Base-by-base conservation (phyloP, 148 eudicot genomes). In the Linanthus parryae region DNA sequence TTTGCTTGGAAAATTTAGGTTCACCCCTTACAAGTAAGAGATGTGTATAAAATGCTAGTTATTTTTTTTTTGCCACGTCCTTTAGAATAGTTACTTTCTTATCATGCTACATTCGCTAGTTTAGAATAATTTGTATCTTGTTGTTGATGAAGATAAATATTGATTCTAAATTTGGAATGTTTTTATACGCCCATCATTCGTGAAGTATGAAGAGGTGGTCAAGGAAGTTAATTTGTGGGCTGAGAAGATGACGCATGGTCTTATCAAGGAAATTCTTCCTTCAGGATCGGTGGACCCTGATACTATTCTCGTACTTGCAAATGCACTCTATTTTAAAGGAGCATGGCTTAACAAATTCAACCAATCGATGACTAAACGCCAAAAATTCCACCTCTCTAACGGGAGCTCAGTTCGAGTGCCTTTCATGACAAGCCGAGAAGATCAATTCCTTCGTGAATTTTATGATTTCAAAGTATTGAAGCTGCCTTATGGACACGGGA, bases 281-380 rank as follows among this genome's bases (percentile, higher is more conserved):
- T 51, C 77, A 18, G 94, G 86, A 14, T 70, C 95, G 25, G 82
- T 85, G 9, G 92, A 86, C 26, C 37, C 33, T 54, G 47, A 72
- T 1, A 86, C 97, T 20, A 70, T 76, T 62, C 89, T 91, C 41
- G 69, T 91, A 51, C 79, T 85, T 67, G 78, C 97, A 18, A 91
- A 86, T 52, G 97, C 88, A 1, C 48, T 91, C 19, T 91, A 91
- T 64, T 91, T 80, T 54, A 91, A 91, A 54, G 97, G 97, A 41
- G 70, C 80, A n/a, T 91, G 97, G 97, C 53, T 33, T 5, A 77
- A 76, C 13, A 74, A 86, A 55, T 91, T 86, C 36, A 85, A 83
- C 20, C 52, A 77, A 49, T 74, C 89, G 0, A 34, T 45, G 27
- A 83, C 95, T 18, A 72, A 78, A 60, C 83, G 83, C 12, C 45